Evolutionary conservation across 345 rosid genomes (phyloP).

Genomic region (Aquilaria malaccensis): DNA sequence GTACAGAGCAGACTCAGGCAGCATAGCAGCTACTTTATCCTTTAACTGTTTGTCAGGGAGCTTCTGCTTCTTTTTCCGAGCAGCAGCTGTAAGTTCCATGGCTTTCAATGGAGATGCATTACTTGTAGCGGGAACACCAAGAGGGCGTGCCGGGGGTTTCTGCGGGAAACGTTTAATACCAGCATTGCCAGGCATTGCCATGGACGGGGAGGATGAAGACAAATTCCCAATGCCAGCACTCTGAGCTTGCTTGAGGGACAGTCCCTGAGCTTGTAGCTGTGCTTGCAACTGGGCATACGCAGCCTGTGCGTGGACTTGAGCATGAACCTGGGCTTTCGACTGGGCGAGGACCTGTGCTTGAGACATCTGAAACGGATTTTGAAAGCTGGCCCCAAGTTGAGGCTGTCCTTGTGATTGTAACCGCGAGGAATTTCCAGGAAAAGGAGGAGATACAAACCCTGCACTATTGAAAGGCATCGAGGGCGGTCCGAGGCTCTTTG

Average conservation of each 20-base stretch:
- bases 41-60: slow-evolving; percentile 86
- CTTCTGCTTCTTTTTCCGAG: slow-evolving; percentile 88
- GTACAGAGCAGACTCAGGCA: slow-evolving; percentile 92
- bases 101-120: slow-evolving; percentile 62
- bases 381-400: slow-evolving; percentile 50
- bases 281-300: slow-evolving; percentile 52
- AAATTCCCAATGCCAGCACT: slow-evolving; percentile 40
- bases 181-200: slow-evolving; percentile 45
- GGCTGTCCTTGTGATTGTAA: slow-evolving; percentile 41
- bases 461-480: too few relatives aligned
- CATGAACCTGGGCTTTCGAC: slow-evolving; percentile 39
- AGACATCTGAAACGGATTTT: slow-evolving; percentile 55
- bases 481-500: too few relatives aligned
- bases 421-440: too few relatives aligned
- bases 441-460: too few relatives aligned
- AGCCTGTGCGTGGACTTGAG: not conserved
- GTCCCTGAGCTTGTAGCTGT: slow-evolving; percentile 42
- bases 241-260: slow-evolving; percentile 39
- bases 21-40: slow-evolving; percentile 88
- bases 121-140: slow-evolving; percentile 33
- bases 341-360: slow-evolving; percentile 66
- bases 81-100: slow-evolving; percentile 75
- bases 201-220: slow-evolving; percentile 65
- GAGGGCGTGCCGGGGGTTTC: slow-evolving; percentile 72
- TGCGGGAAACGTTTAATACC: slow-evolving; percentile 58